Evolutionary conservation across 2,329 filamentous ascomycete genomes (phyloP).

Genomic region (Alternaria ethzedia): DNA sequence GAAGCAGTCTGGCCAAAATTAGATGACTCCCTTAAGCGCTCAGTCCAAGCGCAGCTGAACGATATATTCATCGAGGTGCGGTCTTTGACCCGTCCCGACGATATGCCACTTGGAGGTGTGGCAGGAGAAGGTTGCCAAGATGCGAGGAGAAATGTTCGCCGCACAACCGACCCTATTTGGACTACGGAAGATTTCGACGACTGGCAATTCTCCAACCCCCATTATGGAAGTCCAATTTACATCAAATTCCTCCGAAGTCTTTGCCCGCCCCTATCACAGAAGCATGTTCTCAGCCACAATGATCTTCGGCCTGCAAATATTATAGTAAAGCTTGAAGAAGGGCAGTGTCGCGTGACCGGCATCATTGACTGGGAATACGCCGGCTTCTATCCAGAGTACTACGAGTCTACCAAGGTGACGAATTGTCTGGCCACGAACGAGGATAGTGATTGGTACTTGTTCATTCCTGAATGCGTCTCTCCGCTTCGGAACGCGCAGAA

Average conservation of each 20-base stretch:
- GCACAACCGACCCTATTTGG: neutral
- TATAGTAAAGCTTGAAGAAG: neutral
- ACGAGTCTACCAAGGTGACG: neutral
- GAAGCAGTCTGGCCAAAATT: neutral
- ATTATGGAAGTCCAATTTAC: neutral
- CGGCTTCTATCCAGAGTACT: slow-evolving; percentile 1
- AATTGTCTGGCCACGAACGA: neutral
- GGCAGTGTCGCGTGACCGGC: neutral
- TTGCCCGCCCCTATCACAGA: neutral
- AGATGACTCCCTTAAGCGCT: neutral
- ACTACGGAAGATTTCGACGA: neutral
- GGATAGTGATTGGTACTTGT: neutral
- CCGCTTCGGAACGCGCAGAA: neutral
- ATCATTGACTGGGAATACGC: neutral
- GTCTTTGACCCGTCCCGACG: neutral
- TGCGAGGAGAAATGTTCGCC: neutral
- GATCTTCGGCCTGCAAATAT: neutral
- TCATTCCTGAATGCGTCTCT: neutral
- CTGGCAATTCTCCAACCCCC: neutral
- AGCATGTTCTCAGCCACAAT: neutral
- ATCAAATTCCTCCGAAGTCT: neutral
- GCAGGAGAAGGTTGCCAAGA: slow-evolving; percentile 1
- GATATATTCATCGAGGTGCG: neutral
- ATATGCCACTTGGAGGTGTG: neutral
- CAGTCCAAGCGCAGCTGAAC: neutral